Conservation (phyloP, 306 rosid genomes). For the Cicer yamashitae region DNA sequence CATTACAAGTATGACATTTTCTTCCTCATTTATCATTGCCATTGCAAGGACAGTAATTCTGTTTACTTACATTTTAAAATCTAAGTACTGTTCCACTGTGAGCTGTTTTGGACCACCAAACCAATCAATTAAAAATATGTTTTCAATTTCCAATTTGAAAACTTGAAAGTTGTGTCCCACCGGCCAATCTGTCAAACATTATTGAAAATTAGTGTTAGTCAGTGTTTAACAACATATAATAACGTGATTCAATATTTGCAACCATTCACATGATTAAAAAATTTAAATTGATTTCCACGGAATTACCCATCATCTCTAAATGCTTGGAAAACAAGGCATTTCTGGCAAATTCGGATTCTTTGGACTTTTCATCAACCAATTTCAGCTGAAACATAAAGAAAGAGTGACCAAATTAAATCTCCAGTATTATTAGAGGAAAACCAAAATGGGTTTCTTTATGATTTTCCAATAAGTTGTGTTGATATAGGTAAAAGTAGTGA, state of each 20-base stretch:
- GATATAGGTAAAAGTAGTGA: not conserved
- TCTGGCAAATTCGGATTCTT: slow-evolving; percentile 67
- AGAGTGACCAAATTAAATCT: slow-evolving; percentile 28
- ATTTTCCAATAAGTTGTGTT: not conserved
- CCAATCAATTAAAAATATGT: slow-evolving; percentile 80
- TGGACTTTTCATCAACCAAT: slow-evolving; percentile 59
- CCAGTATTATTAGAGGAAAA: not conserved
- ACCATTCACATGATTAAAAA: slow-evolving; percentile 18
- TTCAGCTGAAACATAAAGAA: slow-evolving; percentile 64
- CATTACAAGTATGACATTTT: slow-evolving; percentile 2
- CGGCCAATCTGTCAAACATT: slow-evolving; percentile 75
- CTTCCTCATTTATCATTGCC: not conserved
- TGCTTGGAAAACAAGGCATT: slow-evolving; percentile 89
- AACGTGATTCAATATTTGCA: slow-evolving; percentile 28
- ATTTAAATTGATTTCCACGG: slow-evolving; percentile 26
- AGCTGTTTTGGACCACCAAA: slow-evolving; percentile 93
- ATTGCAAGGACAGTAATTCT: slow-evolving; percentile 25
- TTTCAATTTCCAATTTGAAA: slow-evolving; percentile 77
- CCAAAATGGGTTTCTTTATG: slow-evolving; percentile 9
- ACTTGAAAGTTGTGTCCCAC: slow-evolving; percentile 66
- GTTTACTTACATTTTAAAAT: slow-evolving; percentile 46
- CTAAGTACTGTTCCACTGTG: slow-evolving; percentile 69
- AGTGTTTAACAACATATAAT: slow-evolving; percentile 15
- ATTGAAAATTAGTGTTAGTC: not conserved
- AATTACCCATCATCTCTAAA: slow-evolving; percentile 82